Conservation (phyloP, 192 early-diverging fungal species). For the Entomortierella lignicola region DNA sequence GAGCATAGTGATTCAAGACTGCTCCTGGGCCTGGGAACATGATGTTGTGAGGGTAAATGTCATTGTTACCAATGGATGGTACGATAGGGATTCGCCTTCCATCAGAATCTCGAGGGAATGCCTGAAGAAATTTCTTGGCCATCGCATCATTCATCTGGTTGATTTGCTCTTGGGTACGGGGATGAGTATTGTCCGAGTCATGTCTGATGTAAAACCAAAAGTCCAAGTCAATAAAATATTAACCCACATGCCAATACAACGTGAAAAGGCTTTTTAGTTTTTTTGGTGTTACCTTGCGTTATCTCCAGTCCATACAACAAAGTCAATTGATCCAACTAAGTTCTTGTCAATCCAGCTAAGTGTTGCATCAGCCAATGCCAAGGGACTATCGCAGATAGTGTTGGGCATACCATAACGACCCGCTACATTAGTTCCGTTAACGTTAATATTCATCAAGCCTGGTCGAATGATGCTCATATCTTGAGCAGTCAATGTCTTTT, state of each 20-base stretch:
- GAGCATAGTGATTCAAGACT: conserved; percentile 54
- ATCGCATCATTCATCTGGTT: conserved; percentile 61
- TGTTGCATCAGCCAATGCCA: conserved; percentile 65
- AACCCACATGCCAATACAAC: neutral
- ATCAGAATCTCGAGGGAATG: conserved; percentile 49
- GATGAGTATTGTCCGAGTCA: conserved; percentile 66
- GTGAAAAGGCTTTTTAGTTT: neutral
- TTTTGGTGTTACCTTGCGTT: conserved; percentile 61
- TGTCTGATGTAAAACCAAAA: conserved; percentile 56
- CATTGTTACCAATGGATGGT: conserved; percentile 74
- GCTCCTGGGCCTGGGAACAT: conserved; percentile 57
- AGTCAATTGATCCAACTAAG: conserved; percentile 64
- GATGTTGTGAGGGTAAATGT: conserved; percentile 74
- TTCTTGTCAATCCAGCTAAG: conserved; percentile 61
- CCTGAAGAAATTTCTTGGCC: conserved; percentile 45
- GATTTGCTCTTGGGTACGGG: conserved; percentile 66
- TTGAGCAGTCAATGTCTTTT: neutral
- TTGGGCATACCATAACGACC: conserved; percentile 68
- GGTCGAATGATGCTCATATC: neutral
- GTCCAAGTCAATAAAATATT: no score
- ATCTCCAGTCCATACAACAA: conserved; percentile 81
- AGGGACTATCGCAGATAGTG: conserved; percentile 71
- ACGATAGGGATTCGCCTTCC: conserved; percentile 53
- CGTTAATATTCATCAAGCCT: conserved; percentile 6
- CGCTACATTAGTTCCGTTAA: conserved; percentile 12